Conservation (phyloP, 768 basidiomycete species). For the Galerina sulciceps region DNA sequence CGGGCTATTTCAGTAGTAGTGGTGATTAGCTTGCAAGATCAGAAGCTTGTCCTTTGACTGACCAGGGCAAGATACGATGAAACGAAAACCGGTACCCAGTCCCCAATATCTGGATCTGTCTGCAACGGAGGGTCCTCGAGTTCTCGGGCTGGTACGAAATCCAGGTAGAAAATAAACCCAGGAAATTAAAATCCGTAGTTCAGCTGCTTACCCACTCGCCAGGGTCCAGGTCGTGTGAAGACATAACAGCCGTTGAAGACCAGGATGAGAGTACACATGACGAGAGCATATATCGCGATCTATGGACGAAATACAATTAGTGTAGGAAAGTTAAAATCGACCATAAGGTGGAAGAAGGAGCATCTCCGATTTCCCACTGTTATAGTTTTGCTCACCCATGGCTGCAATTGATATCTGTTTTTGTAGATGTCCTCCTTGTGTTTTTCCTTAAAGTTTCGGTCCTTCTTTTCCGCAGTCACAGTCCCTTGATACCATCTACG, state of each 20-base stretch:
- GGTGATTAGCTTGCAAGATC: neutral
- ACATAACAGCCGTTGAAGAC: conserved; percentile 23
- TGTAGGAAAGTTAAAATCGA: neutral
- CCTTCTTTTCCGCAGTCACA: conserved; percentile 20
- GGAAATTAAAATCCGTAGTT: neutral
- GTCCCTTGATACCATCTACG: conserved; percentile 23
- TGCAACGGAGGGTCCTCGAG: conserved; percentile 9
- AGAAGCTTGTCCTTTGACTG: neutral
- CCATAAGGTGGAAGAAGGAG: conserved; percentile 1
- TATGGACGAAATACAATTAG: neutral
- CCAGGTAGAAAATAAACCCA: neutral
- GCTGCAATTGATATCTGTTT: conserved; percentile 18
- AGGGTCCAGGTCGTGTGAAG: conserved; percentile 21
- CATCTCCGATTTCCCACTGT: neutral
- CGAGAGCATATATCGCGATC: conserved; percentile 21
- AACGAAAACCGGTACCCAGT: conserved; percentile 21
- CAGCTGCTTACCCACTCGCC: conserved; percentile 18
- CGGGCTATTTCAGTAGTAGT: conserved; percentile 7
- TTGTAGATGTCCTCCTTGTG: conserved; percentile 20
- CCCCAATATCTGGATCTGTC: conserved; percentile 14
- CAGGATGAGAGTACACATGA: conserved; percentile 19
- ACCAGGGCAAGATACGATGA: conserved; percentile 21
- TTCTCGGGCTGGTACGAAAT: conserved; percentile 10
- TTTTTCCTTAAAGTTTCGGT: conserved; percentile 11
- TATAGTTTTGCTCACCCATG: conserved; percentile 14